A percentile compares a stretch with the other conserved stretches of the same genome.
These are phyloP conservation scores for Saccharata proteae DNA, from an alignment of 2,329 filamentous ascomycete species.

Conservation along the genomic window DNA sequence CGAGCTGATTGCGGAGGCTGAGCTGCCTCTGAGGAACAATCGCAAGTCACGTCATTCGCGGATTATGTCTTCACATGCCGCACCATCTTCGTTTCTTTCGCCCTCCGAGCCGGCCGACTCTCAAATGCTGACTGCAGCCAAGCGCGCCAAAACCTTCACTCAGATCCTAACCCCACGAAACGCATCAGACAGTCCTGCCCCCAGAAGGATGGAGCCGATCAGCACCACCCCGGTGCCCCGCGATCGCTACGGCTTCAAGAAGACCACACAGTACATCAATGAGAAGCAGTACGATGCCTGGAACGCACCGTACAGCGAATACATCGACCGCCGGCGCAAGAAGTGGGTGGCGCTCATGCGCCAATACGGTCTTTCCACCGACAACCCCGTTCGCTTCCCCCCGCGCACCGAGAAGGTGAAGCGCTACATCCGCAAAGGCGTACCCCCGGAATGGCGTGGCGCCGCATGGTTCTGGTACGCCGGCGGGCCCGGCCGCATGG, in stretches of 20 bases:
- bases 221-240: slow-evolving; percentile 33
- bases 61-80: no score
- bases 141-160: slow-evolving; percentile 2
- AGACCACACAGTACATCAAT: slow-evolving; percentile 67
- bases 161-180: slow-evolving; percentile 5
- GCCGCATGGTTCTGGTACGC: slow-evolving; percentile 96
- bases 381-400: slow-evolving; percentile 65
- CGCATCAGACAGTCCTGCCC: no score
- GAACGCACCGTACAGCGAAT: slow-evolving; percentile 62
- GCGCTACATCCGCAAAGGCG: slow-evolving; percentile 82
- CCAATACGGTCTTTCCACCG: slow-evolving; percentile 61
- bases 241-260: slow-evolving; percentile 88
- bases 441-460: slow-evolving; percentile 88
- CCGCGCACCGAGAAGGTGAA: slow-evolving; percentile 72
- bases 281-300: slow-evolving; percentile 70
- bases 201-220: no score
- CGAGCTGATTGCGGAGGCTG: slow-evolving; percentile 5
- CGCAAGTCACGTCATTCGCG: no score
- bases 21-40: no score
- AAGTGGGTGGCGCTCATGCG: slow-evolving; percentile 76
- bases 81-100: no score
- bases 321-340: slow-evolving; percentile 59
- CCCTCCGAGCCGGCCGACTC: no score
- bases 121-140: no score
- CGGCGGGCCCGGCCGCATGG: slow-evolving; percentile 67